These are phyloP conservation scores for Tolypocladium capitatum DNA, from an alignment of 2,329 filamentous ascomycete species.

Conservation along the genomic window DNA sequence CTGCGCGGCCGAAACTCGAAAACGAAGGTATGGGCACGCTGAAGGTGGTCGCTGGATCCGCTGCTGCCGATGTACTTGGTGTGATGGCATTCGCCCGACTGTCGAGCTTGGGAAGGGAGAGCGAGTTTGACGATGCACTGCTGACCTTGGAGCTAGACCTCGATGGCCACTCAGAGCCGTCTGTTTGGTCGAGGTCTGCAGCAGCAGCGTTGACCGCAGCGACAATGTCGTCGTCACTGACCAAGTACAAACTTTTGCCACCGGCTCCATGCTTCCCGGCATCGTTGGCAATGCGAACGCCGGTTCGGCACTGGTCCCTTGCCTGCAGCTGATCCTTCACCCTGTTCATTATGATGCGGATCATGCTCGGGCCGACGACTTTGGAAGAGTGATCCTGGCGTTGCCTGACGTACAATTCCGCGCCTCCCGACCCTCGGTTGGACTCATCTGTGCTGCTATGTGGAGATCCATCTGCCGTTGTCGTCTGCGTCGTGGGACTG, in stretches of 20 bases:
- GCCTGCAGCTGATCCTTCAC: slow-evolving; percentile 2
- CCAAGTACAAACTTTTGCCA: slow-evolving; percentile 4
- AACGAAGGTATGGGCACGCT: slow-evolving; percentile 19
- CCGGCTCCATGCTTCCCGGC: background rate
- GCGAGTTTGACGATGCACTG: background rate
- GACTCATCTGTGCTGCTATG: background rate
- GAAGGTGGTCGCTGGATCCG: slow-evolving; percentile 21
- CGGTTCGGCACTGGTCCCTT: background rate
- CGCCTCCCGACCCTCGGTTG: background rate
- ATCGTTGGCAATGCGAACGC: background rate
- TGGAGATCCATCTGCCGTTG: background rate
- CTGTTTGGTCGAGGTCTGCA: background rate
- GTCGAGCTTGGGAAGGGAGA: slow-evolving; percentile 8
- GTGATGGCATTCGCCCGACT: slow-evolving; percentile 11
- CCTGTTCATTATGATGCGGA: background rate
- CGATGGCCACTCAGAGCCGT: background rate
- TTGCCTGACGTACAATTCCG: background rate
- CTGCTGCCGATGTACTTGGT: slow-evolving; percentile 9
- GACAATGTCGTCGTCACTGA: slow-evolving; percentile 6
- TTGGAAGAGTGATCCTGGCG: background rate
- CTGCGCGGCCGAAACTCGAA: slow-evolving; percentile 8
- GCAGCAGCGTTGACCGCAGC: slow-evolving; percentile 2
- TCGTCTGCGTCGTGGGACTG: no score
- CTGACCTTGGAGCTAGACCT: background rate
- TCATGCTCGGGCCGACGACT: background rate